These are phyloP conservation scores for Dictyostelium firmibasis DNA, from an alignment of 78 protist species.

Conservation along the genomic window DNA sequence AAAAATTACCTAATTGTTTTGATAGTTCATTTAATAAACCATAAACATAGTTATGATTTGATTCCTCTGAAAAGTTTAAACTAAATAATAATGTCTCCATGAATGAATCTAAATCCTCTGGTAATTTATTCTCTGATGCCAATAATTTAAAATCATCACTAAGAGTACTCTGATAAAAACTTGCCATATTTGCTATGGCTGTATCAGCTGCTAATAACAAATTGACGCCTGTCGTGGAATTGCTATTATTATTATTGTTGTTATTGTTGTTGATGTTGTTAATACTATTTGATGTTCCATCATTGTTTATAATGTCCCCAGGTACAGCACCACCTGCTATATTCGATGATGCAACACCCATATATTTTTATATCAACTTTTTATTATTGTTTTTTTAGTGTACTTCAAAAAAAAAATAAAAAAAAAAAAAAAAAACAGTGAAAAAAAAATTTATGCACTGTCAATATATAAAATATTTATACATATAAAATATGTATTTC, in stretches of 20 bases:
- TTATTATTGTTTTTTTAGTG: not conserved
- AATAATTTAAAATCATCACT: conserved; percentile 34
- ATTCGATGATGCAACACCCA: conserved; percentile 1
- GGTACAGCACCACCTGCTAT: not conserved
- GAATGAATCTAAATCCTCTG: conserved; percentile 38
- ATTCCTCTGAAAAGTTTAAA: conserved; percentile 62
- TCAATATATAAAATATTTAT: not conserved
- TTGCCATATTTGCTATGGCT: conserved; percentile 6
- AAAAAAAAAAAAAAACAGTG: not conserved
- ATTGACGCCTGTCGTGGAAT: not conserved
- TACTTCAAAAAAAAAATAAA: not conserved
- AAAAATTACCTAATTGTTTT: conserved; percentile 22
- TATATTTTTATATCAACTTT: not conserved
- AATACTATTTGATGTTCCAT: not conserved
- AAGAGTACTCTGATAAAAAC: not conserved
- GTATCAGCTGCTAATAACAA: not conserved
- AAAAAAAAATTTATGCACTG: not conserved
- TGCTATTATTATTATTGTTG: not conserved
- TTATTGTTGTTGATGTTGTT: not conserved
- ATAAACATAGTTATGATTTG: conserved; percentile 44
- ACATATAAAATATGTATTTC: not conserved
- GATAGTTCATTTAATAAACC: conserved; percentile 23
- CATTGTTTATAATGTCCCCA: not conserved
- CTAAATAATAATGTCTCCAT: conserved; percentile 55
- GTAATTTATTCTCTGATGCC: conserved; percentile 19